Evolutionary conservation across 139 green algal genomes (phyloP).

Genomic region (Trebouxia sp.): DNA sequence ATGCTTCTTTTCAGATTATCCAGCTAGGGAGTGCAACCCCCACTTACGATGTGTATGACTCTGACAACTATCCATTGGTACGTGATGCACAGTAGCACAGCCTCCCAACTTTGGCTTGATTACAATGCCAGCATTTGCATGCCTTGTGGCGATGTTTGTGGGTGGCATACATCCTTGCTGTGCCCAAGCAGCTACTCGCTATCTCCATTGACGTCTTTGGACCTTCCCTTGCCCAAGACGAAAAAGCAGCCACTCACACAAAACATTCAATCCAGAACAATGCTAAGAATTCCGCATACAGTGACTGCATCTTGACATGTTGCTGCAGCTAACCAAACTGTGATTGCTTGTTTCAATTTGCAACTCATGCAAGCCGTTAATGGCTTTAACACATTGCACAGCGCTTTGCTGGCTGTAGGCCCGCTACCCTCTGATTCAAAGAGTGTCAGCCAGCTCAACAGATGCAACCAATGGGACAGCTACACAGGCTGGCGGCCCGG

Average conservation of each 20-base stretch:
- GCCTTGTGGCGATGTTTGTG: too few species aligned
- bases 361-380: background rate
- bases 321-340: background rate
- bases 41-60: constrained; percentile 6
- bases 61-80: constrained; percentile 6
- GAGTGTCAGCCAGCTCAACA: background rate
- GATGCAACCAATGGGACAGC: background rate
- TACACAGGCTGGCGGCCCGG: background rate
- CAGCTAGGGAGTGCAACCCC: background rate
- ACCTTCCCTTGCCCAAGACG: background rate
- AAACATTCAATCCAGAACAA: too few species aligned
- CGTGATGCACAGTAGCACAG: background rate
- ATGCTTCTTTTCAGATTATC: background rate
- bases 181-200: background rate
- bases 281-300: background rate
- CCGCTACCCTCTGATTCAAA: background rate
- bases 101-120: background rate
- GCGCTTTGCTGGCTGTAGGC: background rate
- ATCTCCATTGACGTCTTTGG: too few species aligned
- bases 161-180: too few species aligned
- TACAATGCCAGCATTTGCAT: background rate
- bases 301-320: background rate
- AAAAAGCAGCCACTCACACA: too few species aligned
- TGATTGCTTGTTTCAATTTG: background rate
- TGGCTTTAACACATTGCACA: background rate